A percentile compares a stretch with the other conserved stretches of the same genome.
Evolutionary conservation across 495 filamentous ascomycete genomes (phyloP).

Genomic region (Penicillium paxilli): DNA sequence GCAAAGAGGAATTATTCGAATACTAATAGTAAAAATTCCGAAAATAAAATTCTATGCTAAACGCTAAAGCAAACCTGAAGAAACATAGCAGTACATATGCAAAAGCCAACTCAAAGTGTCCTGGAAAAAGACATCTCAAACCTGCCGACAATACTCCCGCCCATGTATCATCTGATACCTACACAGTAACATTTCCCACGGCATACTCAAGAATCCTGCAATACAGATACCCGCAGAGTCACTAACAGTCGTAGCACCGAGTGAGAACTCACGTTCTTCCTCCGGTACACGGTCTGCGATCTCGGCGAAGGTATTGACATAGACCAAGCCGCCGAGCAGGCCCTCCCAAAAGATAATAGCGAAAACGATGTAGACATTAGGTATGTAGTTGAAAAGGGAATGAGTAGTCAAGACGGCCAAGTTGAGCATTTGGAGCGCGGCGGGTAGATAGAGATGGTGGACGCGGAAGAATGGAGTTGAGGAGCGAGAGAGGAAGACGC

Average conservation of each 20-base stretch:
- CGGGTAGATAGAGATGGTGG: slow-evolving; percentile 76
- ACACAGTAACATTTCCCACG: slow-evolving; percentile 81
- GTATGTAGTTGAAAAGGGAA: slow-evolving; percentile 74
- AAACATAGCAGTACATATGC: too few relatives aligned
- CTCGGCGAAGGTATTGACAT: slow-evolving; percentile 93
- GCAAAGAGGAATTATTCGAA: too few relatives aligned
- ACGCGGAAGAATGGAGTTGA: slow-evolving; percentile 84
- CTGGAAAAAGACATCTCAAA: too few relatives aligned
- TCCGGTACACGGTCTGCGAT: slow-evolving; percentile 76
- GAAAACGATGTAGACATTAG: slow-evolving; percentile 81
- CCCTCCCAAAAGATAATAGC: slow-evolving; percentile 93
- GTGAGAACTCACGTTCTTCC: slow-evolving; percentile 83
- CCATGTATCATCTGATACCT: slow-evolving; percentile 76
- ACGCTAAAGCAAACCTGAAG: too few relatives aligned
- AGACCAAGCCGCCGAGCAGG: slow-evolving; percentile 83
- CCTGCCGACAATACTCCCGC: slow-evolving; percentile 68
- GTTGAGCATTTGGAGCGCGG: slow-evolving; percentile 81
- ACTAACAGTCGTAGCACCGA: slow-evolving; percentile 87
- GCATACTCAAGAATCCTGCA: slow-evolving; percentile 82
- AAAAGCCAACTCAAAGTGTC: neutral
- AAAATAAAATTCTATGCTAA: too few relatives aligned
- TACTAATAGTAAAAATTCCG: too few relatives aligned
- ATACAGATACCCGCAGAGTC: slow-evolving; percentile 90
- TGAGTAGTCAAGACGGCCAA: slow-evolving; percentile 72
- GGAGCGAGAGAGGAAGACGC: slow-evolving; percentile 91